Base-by-base conservation (phyloP, 768 basidiomycete genomes). In the Hirschioporus abietinus region DNA sequence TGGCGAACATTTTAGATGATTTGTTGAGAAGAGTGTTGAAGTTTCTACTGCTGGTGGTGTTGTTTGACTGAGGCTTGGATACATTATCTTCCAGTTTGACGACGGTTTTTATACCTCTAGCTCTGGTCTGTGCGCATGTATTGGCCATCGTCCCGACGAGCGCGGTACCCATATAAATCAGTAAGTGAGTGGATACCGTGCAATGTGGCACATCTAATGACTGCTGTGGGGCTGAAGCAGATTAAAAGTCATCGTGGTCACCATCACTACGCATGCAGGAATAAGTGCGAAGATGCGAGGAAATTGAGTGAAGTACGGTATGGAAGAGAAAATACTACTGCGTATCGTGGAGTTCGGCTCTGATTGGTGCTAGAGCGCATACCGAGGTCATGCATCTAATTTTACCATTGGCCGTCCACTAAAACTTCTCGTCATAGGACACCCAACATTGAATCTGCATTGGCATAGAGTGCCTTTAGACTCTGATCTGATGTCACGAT, bases 1-100 rank as follows among this genome's bases (percentile, higher is more conserved):
- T 68, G 64, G 68, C 42, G 63, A 68, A 64, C 71, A 72, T 72
- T 15, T n/a, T 66, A 1, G 15, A 35, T 65, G 59, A 58, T 60
- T 34, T 27, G 58, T n/a, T n/a, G 58, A 58, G 64, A 65, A 58
- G 64, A 65, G 25, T 42, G 64, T 24, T 25, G 26, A 25, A 65
- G 15, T 15, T 52, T 26, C 8, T n/a, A 1, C 12, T 61, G 8
- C 26, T 58, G 58, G 64, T 59, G 66, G 17, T 58, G 64, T 63
- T 52, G 42, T 52, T 52, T 52, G 42, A 52, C 20, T 52, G 12
- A 20, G 42, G 20, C 4, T 52, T 12, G 20, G 42, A 52, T 30
- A 30, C 30, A 20, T 1, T 52, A 52, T 15, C 12, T 52, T 3
- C 3, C 1, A 12, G 12, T 52, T 10, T 2, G 12, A 52, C 42